Evolutionary conservation across 345 rosid species (phyloP).

Genomic region (Aethionema arabicum): DNA sequence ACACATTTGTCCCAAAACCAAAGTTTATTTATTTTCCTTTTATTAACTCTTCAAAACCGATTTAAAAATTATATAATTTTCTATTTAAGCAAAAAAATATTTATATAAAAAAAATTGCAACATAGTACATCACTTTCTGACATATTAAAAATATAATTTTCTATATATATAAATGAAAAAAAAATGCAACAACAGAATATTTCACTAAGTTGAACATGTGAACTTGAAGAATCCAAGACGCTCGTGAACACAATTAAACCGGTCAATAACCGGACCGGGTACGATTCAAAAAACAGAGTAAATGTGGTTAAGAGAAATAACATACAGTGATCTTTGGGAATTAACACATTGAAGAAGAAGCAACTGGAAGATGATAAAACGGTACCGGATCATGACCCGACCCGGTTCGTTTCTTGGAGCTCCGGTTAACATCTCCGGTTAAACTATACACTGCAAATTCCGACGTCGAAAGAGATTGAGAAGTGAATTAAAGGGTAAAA

Average conservation of each 20-base stretch:
- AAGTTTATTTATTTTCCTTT: background rate
- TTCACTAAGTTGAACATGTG: constrained; percentile 37
- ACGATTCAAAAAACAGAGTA: constrained; percentile 23
- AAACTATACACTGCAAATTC: constrained; percentile 26
- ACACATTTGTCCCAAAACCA: too few species aligned
- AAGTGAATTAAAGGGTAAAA: background rate
- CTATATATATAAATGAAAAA: background rate
- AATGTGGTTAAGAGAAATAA: constrained; percentile 18
- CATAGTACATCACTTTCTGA: constrained; percentile 22
- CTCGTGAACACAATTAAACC: constrained; percentile 1
- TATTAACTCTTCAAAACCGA: background rate
- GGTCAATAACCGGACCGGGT: constrained; percentile 11
- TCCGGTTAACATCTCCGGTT: constrained; percentile 28
- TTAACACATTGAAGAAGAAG: constrained; percentile 32
- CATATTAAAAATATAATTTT: constrained; percentile 24
- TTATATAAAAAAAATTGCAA: background rate
- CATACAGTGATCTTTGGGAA: constrained; percentile 34
- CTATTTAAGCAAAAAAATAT: background rate
- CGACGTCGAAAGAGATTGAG: constrained; percentile 16
- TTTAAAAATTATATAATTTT: background rate
- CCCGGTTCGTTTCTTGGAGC: constrained; percentile 23
- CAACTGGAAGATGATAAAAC: constrained; percentile 17
- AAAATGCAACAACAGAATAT: background rate
- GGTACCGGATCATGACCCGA: constrained; percentile 3
- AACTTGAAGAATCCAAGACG: constrained; percentile 10